Evolutionary conservation across 2,329 filamentous ascomycete genomes (phyloP).

Genomic region (Fusarium phyllophilum): DNA sequence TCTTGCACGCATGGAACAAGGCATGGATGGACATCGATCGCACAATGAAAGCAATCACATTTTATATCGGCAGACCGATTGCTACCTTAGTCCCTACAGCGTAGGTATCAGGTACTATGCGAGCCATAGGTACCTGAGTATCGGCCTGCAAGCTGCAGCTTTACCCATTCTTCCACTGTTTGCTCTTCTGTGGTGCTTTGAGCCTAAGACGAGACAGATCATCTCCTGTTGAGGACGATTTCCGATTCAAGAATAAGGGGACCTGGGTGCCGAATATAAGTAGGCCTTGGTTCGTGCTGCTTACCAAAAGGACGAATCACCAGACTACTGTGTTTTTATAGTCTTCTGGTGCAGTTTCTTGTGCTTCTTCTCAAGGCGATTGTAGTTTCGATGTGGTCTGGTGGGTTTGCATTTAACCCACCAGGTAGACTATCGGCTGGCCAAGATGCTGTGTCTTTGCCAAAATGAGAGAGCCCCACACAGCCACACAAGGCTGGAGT

Average conservation of each 20-base stretch:
- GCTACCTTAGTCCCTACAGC: background rate
- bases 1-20: constrained; percentile 22
- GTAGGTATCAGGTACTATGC: background rate
- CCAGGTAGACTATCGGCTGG: constrained; percentile 3
- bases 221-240: background rate
- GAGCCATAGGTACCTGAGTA: background rate
- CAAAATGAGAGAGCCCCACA: background rate
- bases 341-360: background rate
- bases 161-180: constrained; percentile 12
- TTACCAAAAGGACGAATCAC: background rate
- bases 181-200: constrained; percentile 2
- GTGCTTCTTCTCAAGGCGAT: background rate
- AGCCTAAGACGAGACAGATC: background rate
- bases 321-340: background rate
- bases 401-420: background rate
- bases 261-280: background rate
- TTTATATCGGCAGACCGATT: constrained; percentile 1
- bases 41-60: constrained; percentile 24
- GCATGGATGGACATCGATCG: background rate
- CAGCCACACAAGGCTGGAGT: constrained; percentile 31
- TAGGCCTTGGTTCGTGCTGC: background rate
- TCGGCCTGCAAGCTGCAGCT: constrained; percentile 17
- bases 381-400: background rate
- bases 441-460: constrained; percentile 13
- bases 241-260: background rate